Evolutionary conservation across 2,329 filamentous ascomycete species (phyloP).

Genomic region (Westerdykella aurantiaca): DNA sequence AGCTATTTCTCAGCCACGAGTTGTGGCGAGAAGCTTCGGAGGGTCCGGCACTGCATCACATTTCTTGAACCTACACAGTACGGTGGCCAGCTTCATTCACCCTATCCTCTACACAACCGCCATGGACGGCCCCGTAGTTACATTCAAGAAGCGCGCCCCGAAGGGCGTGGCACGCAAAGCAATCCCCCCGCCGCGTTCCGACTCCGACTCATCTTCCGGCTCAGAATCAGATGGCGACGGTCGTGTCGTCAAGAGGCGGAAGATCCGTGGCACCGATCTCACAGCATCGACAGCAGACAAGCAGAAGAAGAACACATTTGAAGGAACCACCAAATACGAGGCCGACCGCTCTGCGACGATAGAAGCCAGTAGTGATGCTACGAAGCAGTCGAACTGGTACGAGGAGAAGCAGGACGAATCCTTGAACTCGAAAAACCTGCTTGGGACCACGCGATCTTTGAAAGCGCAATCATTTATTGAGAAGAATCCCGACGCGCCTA

Average conservation of each 20-base stretch:
- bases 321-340: constrained; percentile 49
- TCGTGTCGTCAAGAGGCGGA: constrained; percentile 71
- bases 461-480: constrained; percentile 57
- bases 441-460: constrained; percentile 50
- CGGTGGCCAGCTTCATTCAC: too few relatives aligned
- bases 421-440: constrained; percentile 50
- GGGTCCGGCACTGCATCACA: too few relatives aligned
- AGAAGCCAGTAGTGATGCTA: constrained; percentile 73
- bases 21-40: too few relatives aligned
- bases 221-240: constrained; percentile 68
- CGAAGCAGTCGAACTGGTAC: constrained; percentile 84
- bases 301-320: constrained; percentile 40
- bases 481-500: constrained; percentile 70
- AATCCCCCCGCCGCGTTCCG: constrained; percentile 60
- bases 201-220: constrained; percentile 59
- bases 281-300: constrained; percentile 56
- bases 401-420: constrained; percentile 60
- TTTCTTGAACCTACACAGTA: too few relatives aligned
- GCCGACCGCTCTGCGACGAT: constrained; percentile 60
- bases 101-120: constrained; percentile 15
- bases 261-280: constrained; percentile 60
- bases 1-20: too few relatives aligned
- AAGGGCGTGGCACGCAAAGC: constrained; percentile 79
- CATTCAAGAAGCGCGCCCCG: constrained; percentile 81
- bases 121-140: constrained; percentile 50